phyloP scores from a whole-genome alignment of 257 asterid genomes.

The Penstemon eatonii region DNA sequence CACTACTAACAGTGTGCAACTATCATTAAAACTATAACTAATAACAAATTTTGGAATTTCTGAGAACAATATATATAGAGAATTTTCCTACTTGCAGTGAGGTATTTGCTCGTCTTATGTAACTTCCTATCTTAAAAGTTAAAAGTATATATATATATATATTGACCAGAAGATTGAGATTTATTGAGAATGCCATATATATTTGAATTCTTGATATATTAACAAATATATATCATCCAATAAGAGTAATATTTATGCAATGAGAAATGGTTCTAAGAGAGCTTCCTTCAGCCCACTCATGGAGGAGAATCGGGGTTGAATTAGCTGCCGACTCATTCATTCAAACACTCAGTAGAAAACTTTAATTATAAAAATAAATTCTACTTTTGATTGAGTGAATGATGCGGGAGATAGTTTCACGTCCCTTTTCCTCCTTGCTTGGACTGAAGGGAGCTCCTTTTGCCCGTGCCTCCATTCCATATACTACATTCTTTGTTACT shows the following conservation, averaged over 20 bases:
- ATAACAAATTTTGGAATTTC: too few relatives aligned
- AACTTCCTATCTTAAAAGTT: too few relatives aligned
- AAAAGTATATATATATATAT: too few relatives aligned
- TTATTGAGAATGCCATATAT: too few relatives aligned
- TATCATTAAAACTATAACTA: too few relatives aligned
- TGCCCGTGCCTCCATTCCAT: slow-evolving; percentile 38
- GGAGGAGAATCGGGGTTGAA: slow-evolving; percentile 68
- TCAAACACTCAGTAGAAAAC: slow-evolving; percentile 68
- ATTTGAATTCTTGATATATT: not conserved
- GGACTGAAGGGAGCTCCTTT: slow-evolving; percentile 99
- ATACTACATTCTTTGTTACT: not conserved
- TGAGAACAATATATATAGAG: not conserved
- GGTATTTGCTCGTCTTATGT: not conserved
- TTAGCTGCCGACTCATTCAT: slow-evolving; percentile 97
- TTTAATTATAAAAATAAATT: slow-evolving; percentile 18
- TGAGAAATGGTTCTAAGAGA: slow-evolving; percentile 56
- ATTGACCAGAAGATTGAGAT: too few relatives aligned
- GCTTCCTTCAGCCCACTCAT: slow-evolving; percentile 98
- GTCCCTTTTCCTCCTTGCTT: slow-evolving; percentile 75
- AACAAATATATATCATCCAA: too few relatives aligned
- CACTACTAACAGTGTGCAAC: too few relatives aligned
- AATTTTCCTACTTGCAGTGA: not conserved
- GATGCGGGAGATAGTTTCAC: slow-evolving; percentile 97
- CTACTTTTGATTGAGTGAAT: slow-evolving; percentile 92
- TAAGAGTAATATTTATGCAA: slow-evolving; percentile 16